Base-by-base conservation (phyloP, 1,139 yeast genomes). In the Candida albicans region DNA sequence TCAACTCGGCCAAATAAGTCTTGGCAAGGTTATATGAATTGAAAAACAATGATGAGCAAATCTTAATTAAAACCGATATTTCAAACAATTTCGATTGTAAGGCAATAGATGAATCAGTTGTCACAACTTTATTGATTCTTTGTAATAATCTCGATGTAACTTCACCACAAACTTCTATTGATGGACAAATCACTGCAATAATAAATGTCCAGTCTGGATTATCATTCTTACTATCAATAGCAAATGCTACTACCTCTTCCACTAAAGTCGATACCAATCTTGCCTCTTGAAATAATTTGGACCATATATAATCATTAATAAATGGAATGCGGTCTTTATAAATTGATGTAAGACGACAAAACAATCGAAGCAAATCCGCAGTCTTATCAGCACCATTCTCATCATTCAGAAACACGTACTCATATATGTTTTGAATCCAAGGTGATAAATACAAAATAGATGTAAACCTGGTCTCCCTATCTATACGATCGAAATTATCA, bases 391-490 rank as follows among this genome's bases (percentile, higher is more conserved):
- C 75, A 0, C 95, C 95, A 47, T 65, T 68, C 32, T 73, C 74
- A 27, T 77, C 81, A 53, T 74, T 78, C 35, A 75, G 57, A 54
- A 73, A 83, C 11, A 87, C 81, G 52, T 79, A 64, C 24, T 72
- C 73, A 55, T 82, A 79, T 26, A 87, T 69, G 54, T 88, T 86
- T 30, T 75, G 76, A n/a, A 87, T 73, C 96, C 96, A 89, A 2
- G 95, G 91, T 1, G 88, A 73, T 10, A 84, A 68, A 56, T 81
- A 82, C 51, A 75, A 64, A 4, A 84, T 67, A 1, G 82, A 76
- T 46, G 68, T 62, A 37, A 70, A 52, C 42, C 64, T 61, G 37
- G 62, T 61, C 25, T 61, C 66, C 2, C 46, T 47, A 6, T 77
- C 70, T 28, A 73, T 58, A 42, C 70, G 69, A 2, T 75, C 79